Base-by-base conservation (phyloP, 805 yeast genomes). In the Wickerhamiella domercqiae region DNA sequence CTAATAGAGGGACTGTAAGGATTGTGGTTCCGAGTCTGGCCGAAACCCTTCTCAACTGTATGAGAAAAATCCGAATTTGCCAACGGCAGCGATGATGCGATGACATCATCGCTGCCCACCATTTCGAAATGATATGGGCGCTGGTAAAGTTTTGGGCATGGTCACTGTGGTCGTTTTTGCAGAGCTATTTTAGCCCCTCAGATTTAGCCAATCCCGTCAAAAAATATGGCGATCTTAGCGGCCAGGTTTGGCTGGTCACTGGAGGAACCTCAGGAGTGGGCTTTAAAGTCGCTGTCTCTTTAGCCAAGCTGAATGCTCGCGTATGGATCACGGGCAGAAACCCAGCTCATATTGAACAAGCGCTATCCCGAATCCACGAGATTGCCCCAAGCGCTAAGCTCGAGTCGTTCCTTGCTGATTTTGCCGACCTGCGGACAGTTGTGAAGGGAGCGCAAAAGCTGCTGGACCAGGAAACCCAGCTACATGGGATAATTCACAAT, bases 401-500 rank as follows among this genome's bases (percentile, higher is more conserved):
- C 16, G 51, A 51, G 38, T 29, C 30, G 16, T 25, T 38, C 28
- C 41, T 37, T 3, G 39, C 39, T 33, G 62, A 39, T 36, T 45
- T 38, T 39, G 25, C 21, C 21, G 58, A 54, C 35, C 51, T 71
- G 39, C 39, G 56, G 4, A 56, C 66, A 2, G 53, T 68, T 39
- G 57, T 54, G 41, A 52, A 60, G 1, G 71, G 62, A 1, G 58
- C 54, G 9, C 50, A 49, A 5, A 44, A 51, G 28, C 45, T 64
- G 22, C 30, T 50, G 13, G 29, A 35, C 5, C 41, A 46, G 19
- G 56, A 59, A 15, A 40, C 44, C 5, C 43, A 45, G 4, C 40
- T 66, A 26, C 57, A 66, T 36, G 52, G 60, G 2, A 53, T 63
- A 16, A 51, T 66, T 22, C 60, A 62, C 44, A 67, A 67, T 46